Base-by-base conservation (phyloP, 345 rosid genomes). In the Luvunga scandens region DNA sequence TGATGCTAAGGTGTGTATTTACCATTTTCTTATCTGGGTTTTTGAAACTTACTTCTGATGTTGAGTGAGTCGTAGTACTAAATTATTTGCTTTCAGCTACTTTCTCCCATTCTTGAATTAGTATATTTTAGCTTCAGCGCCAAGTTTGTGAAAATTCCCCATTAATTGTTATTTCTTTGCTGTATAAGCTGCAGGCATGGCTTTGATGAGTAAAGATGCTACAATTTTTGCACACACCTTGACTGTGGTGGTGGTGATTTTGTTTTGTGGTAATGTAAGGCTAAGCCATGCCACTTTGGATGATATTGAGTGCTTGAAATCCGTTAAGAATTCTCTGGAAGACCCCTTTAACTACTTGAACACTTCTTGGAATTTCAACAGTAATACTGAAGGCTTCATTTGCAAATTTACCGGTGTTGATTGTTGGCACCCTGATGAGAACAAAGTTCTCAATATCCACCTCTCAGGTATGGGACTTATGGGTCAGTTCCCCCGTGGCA, bases 401-500 rank as follows among this genome's bases (percentile, higher is more conserved):
- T 95, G 98, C 85, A 87, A 78, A 63, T 95, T 93, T 78, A 21
- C 19, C 13, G 98, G 98, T 28, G 85, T 95, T 53, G 90, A 90
- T 7, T 95, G 98, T 73, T 95, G 98, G 98, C 98, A 95, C 64
- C 95, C 93, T 9, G 95, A 90, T 80, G 98, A 95, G 89, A 93
- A 87, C 80, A 90, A 72, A 78, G 97, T 95, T 57, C 81, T 95
- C 77, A 91, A 87, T 84, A 80, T 95, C 65, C 87, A 77, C 81
- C 93, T 95, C 25, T 70, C 89, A 2, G 91, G 85, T 79, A 85
- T 70, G 89, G 97, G 90, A 30, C 93, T 95, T 61, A 75, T 60
- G 39, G 98, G 98, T 42, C 18, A 1, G 81, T 95, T 95, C 80
- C 98, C 98, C 80, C 60, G 0, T 4, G 92, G 84, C 7, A 45